These are phyloP conservation scores for Penicillium manginii DNA, from an alignment of 495 filamentous ascomycete genomes.

Conservation along the genomic window DNA sequence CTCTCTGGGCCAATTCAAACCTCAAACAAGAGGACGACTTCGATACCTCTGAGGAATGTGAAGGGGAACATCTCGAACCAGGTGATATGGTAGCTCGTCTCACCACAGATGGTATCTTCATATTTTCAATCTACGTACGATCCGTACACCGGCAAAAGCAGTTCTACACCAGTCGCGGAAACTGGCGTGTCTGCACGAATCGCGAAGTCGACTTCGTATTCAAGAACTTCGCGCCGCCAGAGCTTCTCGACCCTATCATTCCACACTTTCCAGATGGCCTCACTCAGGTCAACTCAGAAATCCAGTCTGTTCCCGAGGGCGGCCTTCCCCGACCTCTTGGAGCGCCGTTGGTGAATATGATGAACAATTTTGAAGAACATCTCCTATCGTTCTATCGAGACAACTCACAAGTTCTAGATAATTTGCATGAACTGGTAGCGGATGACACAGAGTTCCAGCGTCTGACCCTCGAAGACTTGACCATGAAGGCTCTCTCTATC, in stretches of 20 bases:
- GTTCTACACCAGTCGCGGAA: constrained; percentile 73
- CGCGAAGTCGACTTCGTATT: constrained; percentile 62
- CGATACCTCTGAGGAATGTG: constrained; percentile 38
- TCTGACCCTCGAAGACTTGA: constrained; percentile 66
- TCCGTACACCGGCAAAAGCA: constrained; percentile 64
- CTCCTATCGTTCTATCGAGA: constrained; percentile 42
- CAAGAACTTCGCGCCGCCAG: constrained; percentile 61
- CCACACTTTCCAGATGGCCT: constrained; percentile 62
- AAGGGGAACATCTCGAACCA: constrained; percentile 56
- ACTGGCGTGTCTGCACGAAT: constrained; percentile 64
- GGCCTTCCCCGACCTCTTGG: constrained; percentile 47
- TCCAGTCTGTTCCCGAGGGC: constrained; percentile 45
- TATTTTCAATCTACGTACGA: constrained; percentile 71
- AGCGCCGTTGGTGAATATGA: constrained; percentile 36
- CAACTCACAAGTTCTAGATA: constrained; percentile 55
- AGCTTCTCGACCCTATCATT: constrained; percentile 61
- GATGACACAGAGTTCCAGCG: constrained; percentile 51
- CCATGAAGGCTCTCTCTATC: constrained; percentile 53
- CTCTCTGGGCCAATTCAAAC: constrained; percentile 30
- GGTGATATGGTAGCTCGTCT: constrained; percentile 75
- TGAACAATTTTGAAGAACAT: constrained; percentile 35
- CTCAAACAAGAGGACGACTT: constrained; percentile 33
- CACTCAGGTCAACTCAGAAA: constrained; percentile 43
- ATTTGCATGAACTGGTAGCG: constrained; percentile 49
- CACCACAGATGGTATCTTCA: constrained; percentile 43